Evolutionary conservation across 2,329 filamentous ascomycete genomes (phyloP), one percentile per base, ranked within the genome.

Genomic region (Lachnellula cervina): DNA sequence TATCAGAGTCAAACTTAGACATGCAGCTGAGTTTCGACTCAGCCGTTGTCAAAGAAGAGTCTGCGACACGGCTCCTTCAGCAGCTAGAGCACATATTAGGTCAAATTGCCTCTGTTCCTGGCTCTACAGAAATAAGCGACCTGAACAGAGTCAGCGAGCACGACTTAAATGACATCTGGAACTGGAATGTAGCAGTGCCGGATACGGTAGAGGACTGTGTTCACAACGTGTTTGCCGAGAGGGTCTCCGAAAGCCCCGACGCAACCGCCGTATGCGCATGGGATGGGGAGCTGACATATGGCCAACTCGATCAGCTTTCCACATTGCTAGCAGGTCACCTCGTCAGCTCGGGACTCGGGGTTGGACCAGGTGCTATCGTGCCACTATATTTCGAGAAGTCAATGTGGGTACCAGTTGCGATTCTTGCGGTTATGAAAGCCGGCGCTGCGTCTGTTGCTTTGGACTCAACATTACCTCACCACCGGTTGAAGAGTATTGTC

Each of bases 401-500:
- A 0, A 47, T 35, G 9, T 66, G 58, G 47, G 51, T 57, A 17
- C 47, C 62, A 17, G 56, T 66, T 8, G 54, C 58, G 13, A 54
- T 64, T 51, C 52, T 67, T 5, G 61, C 45, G n/a, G 59, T 67
- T 3, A 28, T 64, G 11, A 61, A 62, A 54, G 62, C 64, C 35
- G 65, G 65, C 2, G 62, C 57, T 28, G 63, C 60, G 5, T 68
- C 63, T 25, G 62, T 69, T 34, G 58, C 64, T 13, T 45, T 70
- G 9, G 65, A 70, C 49, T 57, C 66, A 6, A 59, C 52, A 5
- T 60, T 68, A 37, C 68, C 69, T 5, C 7, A 34, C 21, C 25
- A 32, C 2, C 47, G 59, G n/a, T 37, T 61, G 9, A 6, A 51
- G 37, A 11, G 9, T 5, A 58, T 60, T 23, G 42, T 59, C 14